A percentile compares a stretch with the other conserved stretches of the same genome.
Conservation (phyloP, 2,329 filamentous ascomycete species). For the Daldinia sp. region DNA sequence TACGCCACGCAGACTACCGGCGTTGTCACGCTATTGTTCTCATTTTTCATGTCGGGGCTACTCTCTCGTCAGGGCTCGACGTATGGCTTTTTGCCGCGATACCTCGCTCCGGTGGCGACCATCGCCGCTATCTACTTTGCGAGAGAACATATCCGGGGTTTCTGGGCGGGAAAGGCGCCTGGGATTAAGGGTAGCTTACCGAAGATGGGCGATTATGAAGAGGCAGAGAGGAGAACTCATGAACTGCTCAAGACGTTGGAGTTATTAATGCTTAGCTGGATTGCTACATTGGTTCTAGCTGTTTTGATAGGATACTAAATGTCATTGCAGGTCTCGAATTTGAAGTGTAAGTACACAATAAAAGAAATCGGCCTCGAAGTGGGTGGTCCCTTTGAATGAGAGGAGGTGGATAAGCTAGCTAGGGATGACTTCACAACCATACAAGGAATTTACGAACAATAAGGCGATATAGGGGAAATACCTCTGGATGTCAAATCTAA, state of each 20-base stretch:
- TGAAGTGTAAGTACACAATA: too few species aligned
- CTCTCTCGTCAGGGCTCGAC: constrained; percentile 24
- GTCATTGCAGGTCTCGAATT: neutral
- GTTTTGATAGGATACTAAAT: neutral
- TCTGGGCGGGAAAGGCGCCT: constrained; percentile 37
- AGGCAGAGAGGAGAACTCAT: constrained; percentile 32
- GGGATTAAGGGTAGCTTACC: constrained; percentile 37
- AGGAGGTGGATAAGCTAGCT: too few species aligned
- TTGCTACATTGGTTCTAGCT: neutral
- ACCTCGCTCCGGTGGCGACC: constrained; percentile 31
- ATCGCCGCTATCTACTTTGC: constrained; percentile 31
- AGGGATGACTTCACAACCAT: too few species aligned
- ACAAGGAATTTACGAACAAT: too few species aligned
- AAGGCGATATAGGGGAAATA: neutral
- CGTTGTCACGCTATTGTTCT: constrained; percentile 48
- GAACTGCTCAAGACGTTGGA: neutral
- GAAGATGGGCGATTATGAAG: constrained; percentile 42
- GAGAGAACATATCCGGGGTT: constrained; percentile 33
- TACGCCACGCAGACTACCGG: constrained; percentile 54
- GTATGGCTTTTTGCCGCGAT: constrained; percentile 29
- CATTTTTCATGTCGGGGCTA: constrained; percentile 33
- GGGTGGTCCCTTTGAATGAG: too few species aligned
- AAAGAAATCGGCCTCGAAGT: too few species aligned
- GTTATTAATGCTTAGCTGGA: neutral
- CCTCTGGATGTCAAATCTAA: neutral